Conservation (phyloP, 139 green algal genomes). For the Deuterostichococcus epilithicus region DNA sequence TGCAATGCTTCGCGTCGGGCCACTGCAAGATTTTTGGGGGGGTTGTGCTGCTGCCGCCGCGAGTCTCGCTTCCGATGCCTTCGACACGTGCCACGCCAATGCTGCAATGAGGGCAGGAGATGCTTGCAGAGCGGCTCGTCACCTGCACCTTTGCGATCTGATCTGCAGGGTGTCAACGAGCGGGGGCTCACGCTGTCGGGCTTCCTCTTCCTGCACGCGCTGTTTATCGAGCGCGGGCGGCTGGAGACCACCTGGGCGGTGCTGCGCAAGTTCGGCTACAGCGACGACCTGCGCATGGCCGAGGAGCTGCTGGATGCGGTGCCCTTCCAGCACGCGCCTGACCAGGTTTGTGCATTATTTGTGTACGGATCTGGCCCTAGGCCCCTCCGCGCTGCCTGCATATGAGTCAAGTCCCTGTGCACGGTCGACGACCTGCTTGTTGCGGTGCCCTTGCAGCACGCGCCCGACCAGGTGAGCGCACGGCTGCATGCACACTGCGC, state of each 20-base stretch:
- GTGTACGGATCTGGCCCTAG: no score
- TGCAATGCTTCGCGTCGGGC: no score
- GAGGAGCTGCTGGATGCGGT: conserved; percentile 50
- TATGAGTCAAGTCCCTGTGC: no score
- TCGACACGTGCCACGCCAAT: no score
- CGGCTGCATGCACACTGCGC: no score
- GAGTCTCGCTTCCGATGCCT: no score
- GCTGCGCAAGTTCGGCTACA: conserved; percentile 79
- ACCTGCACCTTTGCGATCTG: not conserved
- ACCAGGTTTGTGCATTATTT: conserved; percentile 41
- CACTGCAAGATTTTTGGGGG: no score
- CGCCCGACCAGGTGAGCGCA: not conserved
- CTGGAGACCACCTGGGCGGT: conserved; percentile 91
- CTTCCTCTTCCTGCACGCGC: conserved; percentile 90
- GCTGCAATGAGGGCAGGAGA: no score
- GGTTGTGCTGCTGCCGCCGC: no score
- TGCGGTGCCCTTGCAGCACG: conserved; percentile 30
- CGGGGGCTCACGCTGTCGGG: conserved; percentile 79
- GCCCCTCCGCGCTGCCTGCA: no score
- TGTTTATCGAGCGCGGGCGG: conserved; percentile 91
- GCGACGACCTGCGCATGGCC: conserved; percentile 56
- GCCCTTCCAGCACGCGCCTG: conserved; percentile 27
- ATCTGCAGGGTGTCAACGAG: conserved; percentile 43
- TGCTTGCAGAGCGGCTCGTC: no score
- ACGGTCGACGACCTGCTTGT: conserved; percentile 53